phyloP scores from a whole-genome alignment of 768 basidiomycete species.

The Porphyrellus cyaneotinctus region DNA sequence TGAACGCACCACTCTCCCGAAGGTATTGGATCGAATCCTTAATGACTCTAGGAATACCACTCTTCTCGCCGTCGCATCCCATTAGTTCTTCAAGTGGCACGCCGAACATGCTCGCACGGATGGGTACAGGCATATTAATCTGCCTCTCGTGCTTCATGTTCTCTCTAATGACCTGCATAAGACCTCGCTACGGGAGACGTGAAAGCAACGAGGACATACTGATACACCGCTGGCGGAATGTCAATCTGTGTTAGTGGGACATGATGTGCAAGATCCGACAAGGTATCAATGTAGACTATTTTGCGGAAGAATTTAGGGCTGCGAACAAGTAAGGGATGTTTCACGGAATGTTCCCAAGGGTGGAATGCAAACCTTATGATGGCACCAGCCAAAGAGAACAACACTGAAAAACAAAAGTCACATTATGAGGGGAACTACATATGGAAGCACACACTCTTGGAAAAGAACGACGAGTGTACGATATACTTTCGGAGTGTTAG shows the following conservation, averaged over 20 bases:
- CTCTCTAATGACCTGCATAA: conserved; percentile 47
- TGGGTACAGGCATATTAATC: conserved; percentile 61
- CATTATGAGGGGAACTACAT: not conserved
- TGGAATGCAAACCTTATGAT: conserved; percentile 64
- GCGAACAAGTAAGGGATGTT: not conserved
- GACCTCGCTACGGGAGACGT: not conserved
- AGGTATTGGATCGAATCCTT: conserved; percentile 72
- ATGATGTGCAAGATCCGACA: conserved; percentile 71
- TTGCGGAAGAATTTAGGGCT: conserved; percentile 92
- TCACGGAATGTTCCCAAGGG: not conserved
- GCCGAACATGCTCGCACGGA: conserved; percentile 66
- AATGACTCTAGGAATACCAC: conserved; percentile 75
- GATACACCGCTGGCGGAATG: conserved; percentile 77
- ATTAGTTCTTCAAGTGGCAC: conserved; percentile 79
- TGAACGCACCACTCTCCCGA: conserved; percentile 46
- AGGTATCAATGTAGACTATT: conserved; percentile 67
- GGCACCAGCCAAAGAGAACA: conserved; percentile 84
- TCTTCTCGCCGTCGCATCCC: conserved; percentile 81
- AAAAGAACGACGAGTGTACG: conserved; percentile 84
- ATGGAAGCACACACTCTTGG: conserved; percentile 58
- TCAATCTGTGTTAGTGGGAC: conserved; percentile 87
- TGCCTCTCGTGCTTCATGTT: conserved; percentile 70
- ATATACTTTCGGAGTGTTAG: conserved; percentile 60
- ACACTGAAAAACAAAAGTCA: conserved; percentile 47
- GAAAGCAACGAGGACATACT: conserved; percentile 44